Evolutionary conservation across 2,329 filamentous ascomycete species (phyloP), one percentile per base, ranked within the genome.

Genomic region (Beauveria pseudobassiana): DNA sequence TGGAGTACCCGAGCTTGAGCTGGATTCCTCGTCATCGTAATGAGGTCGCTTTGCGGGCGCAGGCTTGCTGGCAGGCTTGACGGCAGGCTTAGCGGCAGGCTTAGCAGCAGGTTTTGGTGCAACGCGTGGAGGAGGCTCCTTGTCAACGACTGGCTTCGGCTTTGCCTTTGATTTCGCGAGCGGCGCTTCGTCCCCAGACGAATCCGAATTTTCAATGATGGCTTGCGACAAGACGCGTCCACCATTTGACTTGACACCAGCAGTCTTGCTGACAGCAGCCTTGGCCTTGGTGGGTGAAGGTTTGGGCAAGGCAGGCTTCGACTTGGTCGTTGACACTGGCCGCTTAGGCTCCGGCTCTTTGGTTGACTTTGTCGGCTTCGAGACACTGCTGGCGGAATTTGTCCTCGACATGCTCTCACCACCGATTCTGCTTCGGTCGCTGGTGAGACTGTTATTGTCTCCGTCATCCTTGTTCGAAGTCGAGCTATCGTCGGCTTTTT

Each of bases 1-100:
- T 3, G 83, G 83, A 12, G 80, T 82, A 16, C 81, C 81, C 0
- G 83, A 86, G 71, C 83, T 85, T 2, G 83, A 86, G 67, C 82
- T 84, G 62, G 82, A 83, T 65, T 84, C 82, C 65, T 84, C 82
- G 16, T 75, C 75, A 10, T 77, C 75, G 46, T 83, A 82, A 1
- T 82, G 80, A 2, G 77, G 69, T 40, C 84, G 81, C 72, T 87
- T 87, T 46, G 66, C 64, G 12, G 73, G 67, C 56, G 71, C 70
- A 3, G 73, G 68, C 62, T 65, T 67, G 38, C 45, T 20, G 71
- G 67, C 58, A 38, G 50, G 50, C 8, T 50, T 50, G 16, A 63
- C 65, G 3, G 64, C 28, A 52, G 49, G 50, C 20, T 52, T 52
- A 4, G 60, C 51, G 1, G 38, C 40, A 30, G 63, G 59, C 62